Conservation (phyloP, 768 basidiomycete genomes). For the Mycena venus region DNA sequence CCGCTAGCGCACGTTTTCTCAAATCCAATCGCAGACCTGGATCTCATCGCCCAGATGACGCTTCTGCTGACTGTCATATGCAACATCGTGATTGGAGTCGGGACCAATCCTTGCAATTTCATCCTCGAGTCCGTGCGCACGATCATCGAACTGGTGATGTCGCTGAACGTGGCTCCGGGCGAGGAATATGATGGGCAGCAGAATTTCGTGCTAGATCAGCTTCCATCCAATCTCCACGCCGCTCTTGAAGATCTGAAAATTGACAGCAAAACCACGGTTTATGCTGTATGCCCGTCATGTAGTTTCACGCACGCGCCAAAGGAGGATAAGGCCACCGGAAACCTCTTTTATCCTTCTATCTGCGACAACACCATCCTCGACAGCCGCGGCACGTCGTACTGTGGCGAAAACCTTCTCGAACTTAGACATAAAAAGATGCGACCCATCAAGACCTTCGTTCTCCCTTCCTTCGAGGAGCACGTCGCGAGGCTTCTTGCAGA, state of each 20-base stretch:
- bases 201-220: neutral
- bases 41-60: too few relatives aligned
- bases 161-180: too few relatives aligned
- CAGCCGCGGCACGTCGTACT: neutral
- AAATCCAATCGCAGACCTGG: too few relatives aligned
- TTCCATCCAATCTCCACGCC: neutral
- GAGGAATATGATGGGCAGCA: too few relatives aligned
- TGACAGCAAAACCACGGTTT: conserved; percentile 5
- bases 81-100: too few relatives aligned
- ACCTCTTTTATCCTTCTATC: neutral
- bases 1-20: too few relatives aligned
- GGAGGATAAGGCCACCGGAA: neutral
- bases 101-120: too few relatives aligned
- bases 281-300: conserved; percentile 4
- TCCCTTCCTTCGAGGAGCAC: conserved; percentile 35
- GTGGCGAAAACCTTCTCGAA: neutral
- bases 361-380: neutral
- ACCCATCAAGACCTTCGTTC: conserved; percentile 28
- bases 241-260: conserved; percentile 6
- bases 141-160: too few relatives aligned
- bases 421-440: neutral
- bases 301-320: conserved; percentile 1
- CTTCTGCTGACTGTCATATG: too few relatives aligned
- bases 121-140: too few relatives aligned
- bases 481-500: conserved; percentile 29